Conservation (phyloP, 2,329 filamentous ascomycete genomes). For the Blastomyces emzantsi region DNA sequence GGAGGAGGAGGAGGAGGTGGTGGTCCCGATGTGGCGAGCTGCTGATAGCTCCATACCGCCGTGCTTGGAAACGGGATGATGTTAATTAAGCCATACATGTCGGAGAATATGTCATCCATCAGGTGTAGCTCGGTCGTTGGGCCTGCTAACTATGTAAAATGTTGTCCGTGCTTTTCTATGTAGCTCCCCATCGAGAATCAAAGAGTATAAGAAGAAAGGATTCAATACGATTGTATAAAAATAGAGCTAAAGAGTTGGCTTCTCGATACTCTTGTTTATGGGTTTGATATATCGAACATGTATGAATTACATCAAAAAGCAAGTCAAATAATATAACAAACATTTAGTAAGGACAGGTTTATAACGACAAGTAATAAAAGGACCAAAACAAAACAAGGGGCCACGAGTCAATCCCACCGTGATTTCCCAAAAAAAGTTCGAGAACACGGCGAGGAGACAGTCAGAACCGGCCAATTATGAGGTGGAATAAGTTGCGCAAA, state of each 20-base stretch:
- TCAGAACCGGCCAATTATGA: slow-evolving; percentile 39
- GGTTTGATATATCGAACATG: background rate
- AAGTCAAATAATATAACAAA: background rate
- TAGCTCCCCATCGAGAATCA: no score
- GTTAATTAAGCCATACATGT: no score
- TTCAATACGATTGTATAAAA: background rate
- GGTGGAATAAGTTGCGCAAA: slow-evolving; percentile 11
- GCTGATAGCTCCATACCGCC: no score
- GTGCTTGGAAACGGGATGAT: no score
- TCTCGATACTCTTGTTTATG: background rate
- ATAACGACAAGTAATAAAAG: slow-evolving; percentile 6
- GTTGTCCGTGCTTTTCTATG: no score
- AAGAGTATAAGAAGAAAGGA: no score
- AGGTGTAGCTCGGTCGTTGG: no score
- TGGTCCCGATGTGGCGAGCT: no score
- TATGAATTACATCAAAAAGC: background rate
- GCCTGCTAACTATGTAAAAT: no score
- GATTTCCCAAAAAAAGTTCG: background rate
- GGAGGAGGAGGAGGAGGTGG: no score
- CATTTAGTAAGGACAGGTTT: background rate
- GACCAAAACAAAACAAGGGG: slow-evolving; percentile 18
- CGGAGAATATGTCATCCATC: no score
- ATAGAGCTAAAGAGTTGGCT: background rate
- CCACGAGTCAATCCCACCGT: slow-evolving; percentile 43
- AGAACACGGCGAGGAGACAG: slow-evolving; percentile 34